Conservation (phyloP, 345 rosid genomes). For the Streptanthus diversifolius region DNA sequence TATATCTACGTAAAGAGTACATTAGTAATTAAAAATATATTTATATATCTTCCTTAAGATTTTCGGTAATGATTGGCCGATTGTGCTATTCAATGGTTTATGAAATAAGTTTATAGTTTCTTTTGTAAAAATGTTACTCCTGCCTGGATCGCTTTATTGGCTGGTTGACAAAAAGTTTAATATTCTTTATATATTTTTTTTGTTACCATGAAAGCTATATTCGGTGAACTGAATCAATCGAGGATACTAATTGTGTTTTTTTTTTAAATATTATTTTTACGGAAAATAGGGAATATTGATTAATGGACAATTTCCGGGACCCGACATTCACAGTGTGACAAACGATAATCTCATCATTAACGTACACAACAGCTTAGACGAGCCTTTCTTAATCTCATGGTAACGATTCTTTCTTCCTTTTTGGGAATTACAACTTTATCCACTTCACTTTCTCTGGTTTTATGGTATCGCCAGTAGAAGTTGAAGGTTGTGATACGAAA, state of each 20-base stretch:
- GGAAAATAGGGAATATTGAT: slow-evolving; percentile 79
- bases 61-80: background rate
- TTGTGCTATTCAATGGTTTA: background rate
- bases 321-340: slow-evolving; percentile 72
- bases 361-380: slow-evolving; percentile 84
- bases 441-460: background rate
- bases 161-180: background rate
- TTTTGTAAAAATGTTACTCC: background rate
- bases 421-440: slow-evolving; percentile 3
- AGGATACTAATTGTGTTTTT: slow-evolving; percentile 4
- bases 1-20: background rate
- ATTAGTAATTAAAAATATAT: background rate
- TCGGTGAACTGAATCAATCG: background rate
- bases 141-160: background rate
- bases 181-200: background rate
- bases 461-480: background rate
- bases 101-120: background rate
- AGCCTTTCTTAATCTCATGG: slow-evolving; percentile 91
- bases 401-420: slow-evolving; percentile 18
- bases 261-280: background rate
- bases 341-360: slow-evolving; percentile 81
- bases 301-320: slow-evolving; percentile 94
- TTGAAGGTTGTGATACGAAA: background rate
- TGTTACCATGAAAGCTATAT: slow-evolving; percentile 4
- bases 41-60: background rate